Evolutionary conservation across 2,329 filamentous ascomycete species (phyloP), one percentile per base, ranked within the genome.

Genomic region (Torrubiella hemipterigena): DNA sequence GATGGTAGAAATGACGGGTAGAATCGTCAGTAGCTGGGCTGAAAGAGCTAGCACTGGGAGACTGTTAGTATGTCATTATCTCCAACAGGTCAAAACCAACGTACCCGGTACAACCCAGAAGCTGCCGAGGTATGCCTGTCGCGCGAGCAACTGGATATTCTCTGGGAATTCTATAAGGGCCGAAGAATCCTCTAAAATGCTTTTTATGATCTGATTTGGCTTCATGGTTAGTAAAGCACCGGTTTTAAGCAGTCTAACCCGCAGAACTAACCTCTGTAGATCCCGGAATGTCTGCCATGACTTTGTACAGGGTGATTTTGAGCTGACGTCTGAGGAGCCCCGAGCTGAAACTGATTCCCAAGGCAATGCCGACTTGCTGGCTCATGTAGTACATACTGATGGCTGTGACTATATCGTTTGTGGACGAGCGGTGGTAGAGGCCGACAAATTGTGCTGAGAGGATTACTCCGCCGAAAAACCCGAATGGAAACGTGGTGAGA

Each of bases 341-440:
- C 23, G 23, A 26, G n/a, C 23, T 26, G 15, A 26, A 26, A n/a
- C 23, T n/a, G n/a, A 26, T 26, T n/a, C 23, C 23, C 12, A 26
- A 13, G 6, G 23, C 23, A 14, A 26, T 26, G 6, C 23, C 23
- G 15, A 26, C 12, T 26, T 26, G 23, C 15, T 26, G 23, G 23
- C 23, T 26, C 23, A 26, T 26, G n/a, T 26, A 26, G 23, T 26
- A 26, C 23, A 26, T 26, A 14, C 23, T 26, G 23, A 26, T 26
- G n/a, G 23, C 23, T 26, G 23, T 26, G 23, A 26, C 12, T 7
- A 26, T n/a, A 26, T 26, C 23, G 6, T 26, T n/a, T 14, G 12
- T 26, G n/a, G 23, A 6, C n/a, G 23, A 26, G 15, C 23, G 15
- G 15, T 26, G 23, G 23, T 26, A 26, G 23, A 26, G 23, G 23